These are phyloP conservation scores for Papiliotrema fonsecae DNA, from an alignment of 1,284 basidiomycete species.

Conservation along the genomic window DNA sequence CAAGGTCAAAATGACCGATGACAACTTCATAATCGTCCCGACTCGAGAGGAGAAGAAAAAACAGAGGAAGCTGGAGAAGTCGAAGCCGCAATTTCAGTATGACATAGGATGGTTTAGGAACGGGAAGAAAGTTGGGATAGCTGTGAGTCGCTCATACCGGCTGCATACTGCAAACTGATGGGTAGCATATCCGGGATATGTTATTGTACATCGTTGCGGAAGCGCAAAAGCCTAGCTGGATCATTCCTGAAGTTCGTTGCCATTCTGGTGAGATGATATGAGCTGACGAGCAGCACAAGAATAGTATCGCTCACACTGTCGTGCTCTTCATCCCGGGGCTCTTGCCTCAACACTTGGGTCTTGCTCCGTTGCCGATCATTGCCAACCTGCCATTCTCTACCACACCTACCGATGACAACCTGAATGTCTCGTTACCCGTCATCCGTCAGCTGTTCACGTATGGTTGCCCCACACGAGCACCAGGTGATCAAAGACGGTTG, in stretches of 20 bases:
- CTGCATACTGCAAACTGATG: not conserved
- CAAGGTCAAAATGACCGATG: not conserved
- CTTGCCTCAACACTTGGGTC: constrained; percentile 61
- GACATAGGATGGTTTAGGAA: constrained; percentile 66
- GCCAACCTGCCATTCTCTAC: constrained; percentile 58
- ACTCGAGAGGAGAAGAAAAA: constrained; percentile 60
- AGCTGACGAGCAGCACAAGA: constrained; percentile 57
- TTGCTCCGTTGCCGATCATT: constrained; percentile 57
- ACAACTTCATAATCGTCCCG: constrained; percentile 62
- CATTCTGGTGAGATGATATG: not conserved
- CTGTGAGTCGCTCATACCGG: constrained; percentile 53
- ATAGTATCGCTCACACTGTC: constrained; percentile 69
- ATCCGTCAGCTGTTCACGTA: constrained; percentile 79
- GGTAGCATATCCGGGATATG: constrained; percentile 77
- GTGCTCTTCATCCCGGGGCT: constrained; percentile 75
- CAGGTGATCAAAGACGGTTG: constrained; percentile 76
- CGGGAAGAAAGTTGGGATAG: constrained; percentile 66
- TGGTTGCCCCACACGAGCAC: constrained; percentile 81
- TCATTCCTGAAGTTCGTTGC: constrained; percentile 65
- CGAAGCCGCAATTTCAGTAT: constrained; percentile 73
- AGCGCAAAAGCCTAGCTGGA: constrained; percentile 73
- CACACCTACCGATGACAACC: constrained; percentile 49
- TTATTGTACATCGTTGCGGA: constrained; percentile 75
- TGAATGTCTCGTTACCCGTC: constrained; percentile 56
- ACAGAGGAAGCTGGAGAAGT: constrained; percentile 65